Evolutionary conservation across 108 stramenopile species (phyloP).

Genomic region (Nannochloropsis salina): DNA sequence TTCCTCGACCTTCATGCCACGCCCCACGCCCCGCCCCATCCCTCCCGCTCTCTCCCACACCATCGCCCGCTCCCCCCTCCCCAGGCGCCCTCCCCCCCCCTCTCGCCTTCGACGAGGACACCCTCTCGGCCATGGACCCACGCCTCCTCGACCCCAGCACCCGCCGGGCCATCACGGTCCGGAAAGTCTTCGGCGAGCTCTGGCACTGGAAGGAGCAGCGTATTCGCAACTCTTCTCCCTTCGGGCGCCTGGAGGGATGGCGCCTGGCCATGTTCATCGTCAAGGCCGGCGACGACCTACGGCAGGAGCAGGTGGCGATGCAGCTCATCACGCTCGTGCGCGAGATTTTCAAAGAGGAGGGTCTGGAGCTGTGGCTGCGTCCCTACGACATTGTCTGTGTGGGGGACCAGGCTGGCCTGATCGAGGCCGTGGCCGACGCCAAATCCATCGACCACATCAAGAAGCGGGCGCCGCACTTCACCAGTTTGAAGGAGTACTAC

Average conservation of each 20-base stretch:
- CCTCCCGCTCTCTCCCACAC: background rate
- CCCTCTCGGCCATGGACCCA: conserved; percentile 23
- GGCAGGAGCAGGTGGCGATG: conserved; percentile 54
- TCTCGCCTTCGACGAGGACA: conserved; percentile 29
- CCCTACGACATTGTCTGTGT: conserved; percentile 52
- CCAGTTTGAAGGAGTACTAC: conserved; percentile 62
- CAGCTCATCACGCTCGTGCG: conserved; percentile 43
- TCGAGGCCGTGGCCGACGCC: conserved; percentile 52
- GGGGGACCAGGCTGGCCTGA: conserved; percentile 49
- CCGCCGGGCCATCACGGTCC: background rate
- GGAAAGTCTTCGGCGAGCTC: background rate
- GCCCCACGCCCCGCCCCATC: too few relatives aligned
- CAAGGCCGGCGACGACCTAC: conserved; percentile 58
- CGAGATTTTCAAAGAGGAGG: conserved; percentile 44
- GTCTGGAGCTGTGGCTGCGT: conserved; percentile 44
- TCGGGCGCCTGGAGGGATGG: conserved; percentile 54
- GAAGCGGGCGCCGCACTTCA: conserved; percentile 40
- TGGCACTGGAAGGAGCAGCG: conserved; percentile 24
- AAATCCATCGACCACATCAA: conserved; percentile 53
- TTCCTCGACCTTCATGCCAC: conserved; percentile 1
- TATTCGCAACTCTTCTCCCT: conserved; percentile 42
- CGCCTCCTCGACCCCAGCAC: conserved; percentile 31
- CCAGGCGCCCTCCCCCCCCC: background rate
- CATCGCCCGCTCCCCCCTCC: conserved; percentile 15
- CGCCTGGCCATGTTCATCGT: conserved; percentile 51